phyloP scores from a whole-genome alignment of 108 stramenopile species.

The Chaetoceros muelleri region DNA sequence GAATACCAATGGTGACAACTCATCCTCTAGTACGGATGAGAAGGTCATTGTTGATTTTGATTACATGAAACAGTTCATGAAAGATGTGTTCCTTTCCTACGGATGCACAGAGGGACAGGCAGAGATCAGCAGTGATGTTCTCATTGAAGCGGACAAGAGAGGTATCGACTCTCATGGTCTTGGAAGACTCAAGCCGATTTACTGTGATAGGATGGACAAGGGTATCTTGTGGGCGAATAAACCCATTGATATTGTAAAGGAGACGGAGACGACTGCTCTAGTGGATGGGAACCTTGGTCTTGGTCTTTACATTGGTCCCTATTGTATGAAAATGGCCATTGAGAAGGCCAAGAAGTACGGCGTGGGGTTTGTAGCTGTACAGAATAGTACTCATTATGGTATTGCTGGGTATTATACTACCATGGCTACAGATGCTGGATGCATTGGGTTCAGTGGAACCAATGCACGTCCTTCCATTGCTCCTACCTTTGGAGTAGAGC shows the following conservation, averaged over 20 bases:
- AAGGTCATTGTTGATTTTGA: conserved; percentile 38
- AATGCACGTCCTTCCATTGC: conserved; percentile 59
- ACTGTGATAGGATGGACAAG: conserved; percentile 54
- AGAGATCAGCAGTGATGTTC: conserved; percentile 43
- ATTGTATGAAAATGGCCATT: conserved; percentile 63
- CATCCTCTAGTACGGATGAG: neutral
- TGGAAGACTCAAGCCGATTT: conserved; percentile 52
- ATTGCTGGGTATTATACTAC: conserved; percentile 61
- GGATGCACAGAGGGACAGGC: conserved; percentile 34
- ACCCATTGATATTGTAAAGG: conserved; percentile 36
- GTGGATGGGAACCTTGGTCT: conserved; percentile 53
- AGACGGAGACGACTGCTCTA: conserved; percentile 33
- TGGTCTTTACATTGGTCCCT: conserved; percentile 53
- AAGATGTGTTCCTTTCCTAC: conserved; percentile 39
- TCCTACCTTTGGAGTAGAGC: conserved; percentile 55
- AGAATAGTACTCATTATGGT: conserved; percentile 57
- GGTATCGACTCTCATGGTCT: conserved; percentile 63
- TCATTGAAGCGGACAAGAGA: conserved; percentile 52
- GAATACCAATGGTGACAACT: no score
- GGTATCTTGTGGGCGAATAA: conserved; percentile 39
- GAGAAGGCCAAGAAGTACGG: conserved; percentile 54
- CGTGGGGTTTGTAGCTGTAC: conserved; percentile 43
- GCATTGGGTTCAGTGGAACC: conserved; percentile 49
- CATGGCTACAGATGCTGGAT: conserved; percentile 50
- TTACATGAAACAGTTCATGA: conserved; percentile 53